phyloP scores from a whole-genome alignment of 441 rosid genomes.

The Adansonia rubrostipa region DNA sequence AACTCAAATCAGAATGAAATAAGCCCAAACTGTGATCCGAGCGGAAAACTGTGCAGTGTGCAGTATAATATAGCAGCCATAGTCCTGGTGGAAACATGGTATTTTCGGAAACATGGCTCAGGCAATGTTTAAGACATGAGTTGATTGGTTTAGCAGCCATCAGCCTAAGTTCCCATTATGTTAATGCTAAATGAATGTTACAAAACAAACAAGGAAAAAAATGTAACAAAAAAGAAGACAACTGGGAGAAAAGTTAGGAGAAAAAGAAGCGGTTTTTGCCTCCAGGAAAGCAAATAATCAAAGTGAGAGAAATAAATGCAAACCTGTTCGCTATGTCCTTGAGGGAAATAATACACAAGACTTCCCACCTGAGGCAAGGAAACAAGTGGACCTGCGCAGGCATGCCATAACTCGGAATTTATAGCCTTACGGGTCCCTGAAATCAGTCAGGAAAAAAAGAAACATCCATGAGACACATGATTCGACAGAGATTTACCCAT shows the following conservation, averaged over 20 bases:
- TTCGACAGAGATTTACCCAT: constrained; percentile 7
- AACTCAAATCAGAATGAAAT: not conserved
- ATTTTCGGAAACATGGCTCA: not conserved
- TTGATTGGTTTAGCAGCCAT: not conserved
- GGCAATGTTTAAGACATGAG: not conserved
- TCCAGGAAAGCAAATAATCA: not conserved
- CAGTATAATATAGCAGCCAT: not conserved
- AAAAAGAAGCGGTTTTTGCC: not conserved
- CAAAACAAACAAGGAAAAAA: not conserved
- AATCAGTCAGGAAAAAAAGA: constrained; percentile 30
- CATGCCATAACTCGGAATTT: constrained; percentile 94
- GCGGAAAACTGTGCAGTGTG: not conserved
- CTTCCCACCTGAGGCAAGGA: constrained; percentile 91
- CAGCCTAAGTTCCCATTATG: not conserved
- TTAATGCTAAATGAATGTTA: not conserved
- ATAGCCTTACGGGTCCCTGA: constrained; percentile 74
- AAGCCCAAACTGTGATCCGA: not conserved
- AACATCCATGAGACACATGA: constrained; percentile 22
- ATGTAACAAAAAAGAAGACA: not conserved
- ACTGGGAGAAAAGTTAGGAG: not conserved
- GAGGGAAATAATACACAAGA: constrained; percentile 92
- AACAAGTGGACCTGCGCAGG: constrained; percentile 98
- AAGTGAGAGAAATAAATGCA: constrained; percentile 34
- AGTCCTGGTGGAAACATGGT: too few relatives aligned
- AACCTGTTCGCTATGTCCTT: constrained; percentile 99